These are phyloP conservation scores for Aspergillus thermomutatus DNA, from an alignment of 2,329 filamentous ascomycete genomes.

Conservation along the genomic window DNA sequence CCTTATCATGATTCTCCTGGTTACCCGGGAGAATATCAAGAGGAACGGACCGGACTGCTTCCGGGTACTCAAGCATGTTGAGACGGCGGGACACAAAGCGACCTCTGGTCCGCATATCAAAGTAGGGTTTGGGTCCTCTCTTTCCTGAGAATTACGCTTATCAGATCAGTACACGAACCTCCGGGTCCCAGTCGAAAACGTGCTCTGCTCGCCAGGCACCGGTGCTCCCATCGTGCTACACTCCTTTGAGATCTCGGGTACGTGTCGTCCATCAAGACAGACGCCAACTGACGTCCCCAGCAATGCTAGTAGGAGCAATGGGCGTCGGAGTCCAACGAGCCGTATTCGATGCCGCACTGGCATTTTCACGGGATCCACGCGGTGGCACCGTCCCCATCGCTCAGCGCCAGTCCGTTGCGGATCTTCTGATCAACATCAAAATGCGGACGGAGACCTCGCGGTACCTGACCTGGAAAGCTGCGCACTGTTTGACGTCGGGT, in stretches of 20 bases:
- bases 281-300: conserved; percentile 16
- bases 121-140: background rate
- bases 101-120: conserved; percentile 49
- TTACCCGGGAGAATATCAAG: conserved; percentile 48
- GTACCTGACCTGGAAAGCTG: conserved; percentile 52
- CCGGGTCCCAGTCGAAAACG: conserved; percentile 46
- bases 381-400: conserved; percentile 47
- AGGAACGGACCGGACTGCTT: conserved; percentile 45
- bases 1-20: conserved; percentile 50
- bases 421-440: conserved; percentile 52
- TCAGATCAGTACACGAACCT: conserved; percentile 42
- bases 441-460: conserved; percentile 51
- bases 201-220: conserved; percentile 45
- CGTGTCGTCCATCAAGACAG: background rate
- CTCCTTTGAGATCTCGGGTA: conserved; percentile 40
- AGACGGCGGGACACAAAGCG: conserved; percentile 47
- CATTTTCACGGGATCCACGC: conserved; percentile 50
- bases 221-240: conserved; percentile 43
- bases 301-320: conserved; percentile 55
- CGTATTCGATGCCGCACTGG: conserved; percentile 51
- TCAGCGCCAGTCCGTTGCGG: conserved; percentile 50
- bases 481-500: conserved; percentile 42
- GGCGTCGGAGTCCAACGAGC: conserved; percentile 53
- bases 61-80: conserved; percentile 45
- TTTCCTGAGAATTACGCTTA: background rate